Conservation (phyloP, 73 alveolate species). For the Loxodes magnus region DNA sequence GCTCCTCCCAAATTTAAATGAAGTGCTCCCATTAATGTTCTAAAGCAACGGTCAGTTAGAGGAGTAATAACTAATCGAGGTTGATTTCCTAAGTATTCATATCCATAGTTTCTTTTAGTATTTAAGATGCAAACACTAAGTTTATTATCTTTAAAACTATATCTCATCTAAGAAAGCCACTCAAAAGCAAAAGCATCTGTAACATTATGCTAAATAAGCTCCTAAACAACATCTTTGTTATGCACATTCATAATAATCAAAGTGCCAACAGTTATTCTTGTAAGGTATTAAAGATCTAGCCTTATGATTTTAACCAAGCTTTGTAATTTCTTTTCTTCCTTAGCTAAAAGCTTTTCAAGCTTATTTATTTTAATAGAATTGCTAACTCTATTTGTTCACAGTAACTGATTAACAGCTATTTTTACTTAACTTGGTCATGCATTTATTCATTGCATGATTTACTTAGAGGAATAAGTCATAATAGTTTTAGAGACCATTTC, state of each 20-base stretch:
- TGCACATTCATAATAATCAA: conserved; percentile 60
- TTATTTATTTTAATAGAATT: conserved; percentile 12
- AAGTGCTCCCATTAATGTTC: conserved; percentile 54
- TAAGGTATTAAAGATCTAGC: too few relatives aligned
- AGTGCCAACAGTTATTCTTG: conserved; percentile 56
- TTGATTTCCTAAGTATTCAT: conserved; percentile 85
- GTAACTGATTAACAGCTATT: conserved; percentile 27
- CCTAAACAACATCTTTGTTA: conserved; percentile 51
- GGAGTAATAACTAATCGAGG: conserved; percentile 58
- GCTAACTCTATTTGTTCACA: conserved; percentile 27
- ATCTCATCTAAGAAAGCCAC: conserved; percentile 61
- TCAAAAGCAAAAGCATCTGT: conserved; percentile 46
- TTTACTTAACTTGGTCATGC: conserved; percentile 39
- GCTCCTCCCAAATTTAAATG: conserved; percentile 65
- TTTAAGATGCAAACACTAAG: conserved; percentile 49
- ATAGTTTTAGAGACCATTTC: conserved; percentile 13
- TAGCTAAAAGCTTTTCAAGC: conserved; percentile 9
- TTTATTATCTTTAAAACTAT: conserved; percentile 39
- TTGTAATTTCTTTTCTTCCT: conserved; percentile 16
- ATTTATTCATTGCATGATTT: conserved; percentile 43
- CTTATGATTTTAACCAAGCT: conserved; percentile 31
- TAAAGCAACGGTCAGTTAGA: conserved; percentile 55
- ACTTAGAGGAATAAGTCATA: conserved; percentile 21
- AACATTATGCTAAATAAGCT: conserved; percentile 28
- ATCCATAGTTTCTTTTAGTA: conserved; percentile 65